Evolutionary conservation across 805 yeast genomes (phyloP).

Genomic region (Wickerhamiella slavikovae): DNA sequence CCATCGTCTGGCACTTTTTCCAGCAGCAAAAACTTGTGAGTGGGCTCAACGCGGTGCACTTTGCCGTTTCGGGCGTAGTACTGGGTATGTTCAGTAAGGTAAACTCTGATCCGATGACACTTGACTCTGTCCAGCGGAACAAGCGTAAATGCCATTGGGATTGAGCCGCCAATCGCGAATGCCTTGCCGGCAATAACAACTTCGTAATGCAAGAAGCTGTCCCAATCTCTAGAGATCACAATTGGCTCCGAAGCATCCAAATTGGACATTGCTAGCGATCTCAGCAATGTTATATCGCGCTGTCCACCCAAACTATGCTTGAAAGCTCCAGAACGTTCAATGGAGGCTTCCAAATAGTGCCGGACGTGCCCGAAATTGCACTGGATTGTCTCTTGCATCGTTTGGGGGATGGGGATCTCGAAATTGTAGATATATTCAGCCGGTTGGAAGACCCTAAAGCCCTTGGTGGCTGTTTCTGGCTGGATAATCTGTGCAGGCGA

Average conservation of each 20-base stretch:
- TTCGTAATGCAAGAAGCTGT: constrained; percentile 73
- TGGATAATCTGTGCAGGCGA: background rate
- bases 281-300: constrained; percentile 41
- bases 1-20: constrained; percentile 33
- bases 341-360: constrained; percentile 45
- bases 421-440: constrained; percentile 89
- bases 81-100: constrained; percentile 74
- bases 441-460: constrained; percentile 38
- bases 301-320: constrained; percentile 51
- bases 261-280: constrained; percentile 60
- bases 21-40: constrained; percentile 53
- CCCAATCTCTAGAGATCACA: constrained; percentile 82
- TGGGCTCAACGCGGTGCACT: constrained; percentile 84
- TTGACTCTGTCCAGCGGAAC: constrained; percentile 77
- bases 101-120: constrained; percentile 68
- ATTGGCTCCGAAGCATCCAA: constrained; percentile 87
- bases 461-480: constrained; percentile 11
- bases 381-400: constrained; percentile 57
- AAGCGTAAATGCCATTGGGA: constrained; percentile 69
- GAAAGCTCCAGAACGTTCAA: constrained; percentile 72
- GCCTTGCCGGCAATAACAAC: constrained; percentile 80
- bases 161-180: constrained; percentile 57
- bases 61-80: constrained; percentile 71
- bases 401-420: constrained; percentile 69
- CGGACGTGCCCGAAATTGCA: constrained; percentile 67